Conservation (phyloP, 768 basidiomycete genomes). For the Fistulinella prunicolor region DNA sequence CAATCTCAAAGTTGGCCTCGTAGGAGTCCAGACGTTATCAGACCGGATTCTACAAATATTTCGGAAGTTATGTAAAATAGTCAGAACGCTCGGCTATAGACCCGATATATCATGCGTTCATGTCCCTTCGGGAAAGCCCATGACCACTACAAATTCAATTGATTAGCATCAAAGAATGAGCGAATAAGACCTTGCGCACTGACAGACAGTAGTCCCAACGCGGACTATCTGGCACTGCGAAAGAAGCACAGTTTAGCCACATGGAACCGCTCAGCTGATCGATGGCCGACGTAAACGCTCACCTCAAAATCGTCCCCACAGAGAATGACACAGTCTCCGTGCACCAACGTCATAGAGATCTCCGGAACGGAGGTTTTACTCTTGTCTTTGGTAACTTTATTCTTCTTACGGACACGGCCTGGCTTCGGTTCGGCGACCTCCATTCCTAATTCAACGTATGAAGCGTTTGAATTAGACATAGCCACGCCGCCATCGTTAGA, state of each 20-base stretch:
- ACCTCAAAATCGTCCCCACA: constrained; percentile 41
- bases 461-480: neutral
- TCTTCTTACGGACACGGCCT: constrained; percentile 11
- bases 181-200: constrained; percentile 12
- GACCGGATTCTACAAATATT: no score
- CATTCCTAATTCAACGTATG: neutral
- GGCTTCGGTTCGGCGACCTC: constrained; percentile 1
- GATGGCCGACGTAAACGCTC: constrained; percentile 18
- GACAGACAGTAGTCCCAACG: constrained; percentile 30
- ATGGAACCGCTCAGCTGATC: neutral
- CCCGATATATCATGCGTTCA: constrained; percentile 8
- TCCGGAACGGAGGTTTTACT: constrained; percentile 13
- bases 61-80: no score
- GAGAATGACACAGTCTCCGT: constrained; percentile 39
- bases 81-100: neutral
- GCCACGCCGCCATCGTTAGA: neutral
- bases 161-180: constrained; percentile 7
- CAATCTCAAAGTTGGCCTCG: no score
- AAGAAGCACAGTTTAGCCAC: constrained; percentile 4
- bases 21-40: no score
- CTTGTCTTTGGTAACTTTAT: constrained; percentile 19
- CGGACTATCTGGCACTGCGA: constrained; percentile 28
- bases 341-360: constrained; percentile 35
- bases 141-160: constrained; percentile 22
- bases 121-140: constrained; percentile 20